A percentile compares a stretch with the other conserved stretches of the same genome.
Evolutionary conservation across 768 basidiomycete genomes (phyloP).

Genomic region (Melanogaster broomeanus): DNA sequence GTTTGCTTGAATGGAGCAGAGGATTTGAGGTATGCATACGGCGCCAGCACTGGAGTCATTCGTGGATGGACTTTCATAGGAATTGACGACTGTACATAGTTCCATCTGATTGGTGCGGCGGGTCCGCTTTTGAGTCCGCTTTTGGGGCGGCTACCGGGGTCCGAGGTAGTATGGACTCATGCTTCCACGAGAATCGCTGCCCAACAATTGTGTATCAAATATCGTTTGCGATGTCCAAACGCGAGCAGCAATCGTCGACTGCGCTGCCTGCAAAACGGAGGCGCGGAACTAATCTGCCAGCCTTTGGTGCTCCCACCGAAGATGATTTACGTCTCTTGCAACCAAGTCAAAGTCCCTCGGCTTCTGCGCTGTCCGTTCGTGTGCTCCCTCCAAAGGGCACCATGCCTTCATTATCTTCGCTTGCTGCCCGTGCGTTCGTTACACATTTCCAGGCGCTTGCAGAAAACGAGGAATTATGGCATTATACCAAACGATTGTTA

Average conservation of each 20-base stretch:
- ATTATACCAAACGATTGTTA: constrained; percentile 40
- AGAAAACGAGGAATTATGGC: constrained; percentile 41
- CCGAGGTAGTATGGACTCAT: too few species aligned
- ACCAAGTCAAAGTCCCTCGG: constrained; percentile 45
- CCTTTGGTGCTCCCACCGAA: constrained; percentile 47
- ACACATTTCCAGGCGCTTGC: constrained; percentile 43
- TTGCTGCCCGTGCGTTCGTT: constrained; percentile 57
- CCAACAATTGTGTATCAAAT: too few species aligned
- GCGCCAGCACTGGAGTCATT: too few species aligned
- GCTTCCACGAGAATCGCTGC: too few species aligned
- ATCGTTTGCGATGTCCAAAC: constrained; percentile 12
- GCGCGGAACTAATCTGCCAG: constrained; percentile 12
- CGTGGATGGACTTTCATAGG: too few species aligned
- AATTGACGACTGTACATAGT: too few species aligned
- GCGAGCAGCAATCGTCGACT: constrained; percentile 3
- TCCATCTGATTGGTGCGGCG: too few species aligned
- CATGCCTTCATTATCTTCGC: constrained; percentile 46
- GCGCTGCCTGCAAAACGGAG: constrained; percentile 13
- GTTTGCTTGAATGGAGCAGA: too few species aligned
- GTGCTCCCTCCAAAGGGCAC: constrained; percentile 27
- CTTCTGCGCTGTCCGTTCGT: constrained; percentile 53
- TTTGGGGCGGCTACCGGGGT: too few species aligned
- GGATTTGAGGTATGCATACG: too few species aligned
- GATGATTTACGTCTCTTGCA: constrained; percentile 42
- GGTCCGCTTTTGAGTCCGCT: too few species aligned